Conservation (phyloP, 257 asterid genomes). For the Solanum pennellii region DNA sequence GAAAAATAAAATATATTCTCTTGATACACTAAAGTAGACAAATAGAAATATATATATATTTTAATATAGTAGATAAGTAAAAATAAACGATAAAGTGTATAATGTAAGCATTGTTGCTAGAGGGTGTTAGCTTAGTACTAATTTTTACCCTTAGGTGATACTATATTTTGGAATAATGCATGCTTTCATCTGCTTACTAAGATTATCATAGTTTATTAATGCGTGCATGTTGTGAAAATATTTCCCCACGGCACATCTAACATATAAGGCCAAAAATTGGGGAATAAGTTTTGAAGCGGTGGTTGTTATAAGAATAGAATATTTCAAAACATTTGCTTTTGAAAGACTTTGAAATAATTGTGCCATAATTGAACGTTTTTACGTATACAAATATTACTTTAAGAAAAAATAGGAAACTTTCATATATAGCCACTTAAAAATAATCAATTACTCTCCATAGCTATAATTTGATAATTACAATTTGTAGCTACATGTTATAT, state of each 20-base stretch:
- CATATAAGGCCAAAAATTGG: background rate
- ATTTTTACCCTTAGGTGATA: too few species aligned
- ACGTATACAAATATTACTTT: background rate
- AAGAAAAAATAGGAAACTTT: background rate
- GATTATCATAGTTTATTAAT: too few species aligned
- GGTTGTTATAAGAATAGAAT: too few species aligned
- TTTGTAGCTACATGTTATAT: too few species aligned
- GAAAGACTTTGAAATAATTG: background rate
- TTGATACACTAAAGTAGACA: background rate
- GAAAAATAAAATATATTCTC: background rate
- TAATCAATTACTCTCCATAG: too few species aligned
- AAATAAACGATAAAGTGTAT: background rate
- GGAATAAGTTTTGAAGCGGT: background rate
- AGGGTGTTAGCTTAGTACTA: background rate
- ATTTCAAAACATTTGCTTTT: background rate
- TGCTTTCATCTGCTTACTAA: too few species aligned
- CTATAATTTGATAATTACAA: too few species aligned
- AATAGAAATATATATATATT: background rate
- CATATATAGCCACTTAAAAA: too few species aligned
- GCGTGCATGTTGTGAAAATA: background rate
- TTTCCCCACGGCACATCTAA: too few species aligned
- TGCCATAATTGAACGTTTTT: too few species aligned
- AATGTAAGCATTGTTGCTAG: background rate
- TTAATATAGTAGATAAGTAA: rapidly evolving
- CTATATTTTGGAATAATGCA: too few species aligned